Evolutionary conservation across 768 basidiomycete species (phyloP), one percentile per base, ranked within the genome.

Genomic region (Tricholoma furcatifolium): DNA sequence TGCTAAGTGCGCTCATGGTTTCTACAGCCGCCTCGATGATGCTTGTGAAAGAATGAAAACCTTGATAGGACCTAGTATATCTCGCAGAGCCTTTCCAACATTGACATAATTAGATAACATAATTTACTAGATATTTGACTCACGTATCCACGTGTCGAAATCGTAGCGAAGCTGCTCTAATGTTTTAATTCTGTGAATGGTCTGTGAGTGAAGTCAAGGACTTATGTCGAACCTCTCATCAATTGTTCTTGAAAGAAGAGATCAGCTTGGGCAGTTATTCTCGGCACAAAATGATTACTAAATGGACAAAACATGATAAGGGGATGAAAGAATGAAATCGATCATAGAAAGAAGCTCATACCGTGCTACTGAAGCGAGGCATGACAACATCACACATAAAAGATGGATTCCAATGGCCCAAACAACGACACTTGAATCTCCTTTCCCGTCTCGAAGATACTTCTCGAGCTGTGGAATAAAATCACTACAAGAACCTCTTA

Each of bases 391-490:
- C 20, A 53, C 43, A 40, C 46, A 55, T 11, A 55, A 27, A 4
- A 59, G 5, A 50, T 59, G 54, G 11, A 30, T 40, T n/a, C 39
- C 10, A 9, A 55, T 50, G 14, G 54, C 54, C 31, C 15, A 34
- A 17, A 55, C 20, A 12, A 59, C 50, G 7, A 23, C 27, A 17
- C 12, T 10, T 4, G 43, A 27, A 18, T 44, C 39, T 3, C 54
- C 54, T 0, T 34, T 40, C 2, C 51, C 57, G 6, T 51, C 50
- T 14, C 51, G 58, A 11, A 59, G 54, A 46, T 52, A 59, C 11
- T 32, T 38, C 35, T 59, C 58, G 31, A 59, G 43, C 58, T 55
- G n/a, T n/a, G n/a, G n/a, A n/a, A n/a, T n/a, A n/a, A n/a, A n/a
- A n/a, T n/a, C n/a, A n/a, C n/a, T n/a, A n/a, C n/a, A n/a, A n/a